Evolutionary conservation across 164 flowering plant genomes (phyloP).

Genomic region (Amborella trichopoda): DNA sequence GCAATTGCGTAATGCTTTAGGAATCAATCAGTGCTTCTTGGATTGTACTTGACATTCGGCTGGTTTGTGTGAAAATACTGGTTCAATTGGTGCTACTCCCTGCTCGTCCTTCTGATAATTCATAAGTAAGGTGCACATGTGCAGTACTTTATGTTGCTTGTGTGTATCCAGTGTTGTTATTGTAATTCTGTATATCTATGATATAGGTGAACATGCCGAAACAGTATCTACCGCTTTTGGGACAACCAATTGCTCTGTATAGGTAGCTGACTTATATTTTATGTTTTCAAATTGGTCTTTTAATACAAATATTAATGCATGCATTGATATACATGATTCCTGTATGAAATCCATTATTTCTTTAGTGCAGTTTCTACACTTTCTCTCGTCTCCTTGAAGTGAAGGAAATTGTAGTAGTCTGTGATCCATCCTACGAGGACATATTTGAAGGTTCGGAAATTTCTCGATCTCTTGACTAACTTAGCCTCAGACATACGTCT

Average conservation of each 20-base stretch:
- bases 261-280: constrained; percentile 31
- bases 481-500: too few species aligned
- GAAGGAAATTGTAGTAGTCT: constrained; percentile 89
- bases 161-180: not conserved
- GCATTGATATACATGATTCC: not conserved
- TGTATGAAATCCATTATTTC: not conserved
- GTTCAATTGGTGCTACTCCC: not conserved
- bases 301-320: not conserved
- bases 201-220: constrained; percentile 90
- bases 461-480: constrained; percentile 2
- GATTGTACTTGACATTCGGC: not conserved
- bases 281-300: not conserved
- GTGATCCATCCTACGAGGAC: constrained; percentile 91
- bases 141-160: not conserved
- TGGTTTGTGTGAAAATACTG: not conserved
- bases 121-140: not conserved
- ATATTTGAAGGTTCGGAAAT: constrained; percentile 68
- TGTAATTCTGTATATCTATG: constrained; percentile 8
- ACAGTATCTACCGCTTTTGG: constrained; percentile 92
- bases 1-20: too few species aligned
- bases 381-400: constrained; percentile 70
- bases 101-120: too few species aligned
- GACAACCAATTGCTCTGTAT: constrained; percentile 88
- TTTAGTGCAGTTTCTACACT: constrained; percentile 65
- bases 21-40: not conserved